Evolutionary conservation across 140 eudicot species (phyloP).

Genomic region (Oenanthe javanica): DNA sequence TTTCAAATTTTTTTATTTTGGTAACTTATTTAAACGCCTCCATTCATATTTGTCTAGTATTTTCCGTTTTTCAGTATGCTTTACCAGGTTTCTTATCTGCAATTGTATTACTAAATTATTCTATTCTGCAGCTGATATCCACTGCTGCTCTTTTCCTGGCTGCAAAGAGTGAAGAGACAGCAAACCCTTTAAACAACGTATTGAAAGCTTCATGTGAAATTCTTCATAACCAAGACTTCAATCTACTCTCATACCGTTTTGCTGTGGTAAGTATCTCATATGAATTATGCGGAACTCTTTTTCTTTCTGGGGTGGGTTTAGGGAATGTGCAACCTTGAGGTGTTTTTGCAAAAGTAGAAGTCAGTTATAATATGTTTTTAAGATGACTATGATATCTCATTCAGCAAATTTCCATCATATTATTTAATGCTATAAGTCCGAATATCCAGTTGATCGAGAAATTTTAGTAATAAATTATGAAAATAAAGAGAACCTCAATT

Average conservation of each 20-base stretch:
- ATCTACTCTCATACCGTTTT: slow-evolving; percentile 44
- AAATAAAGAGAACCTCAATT: neutral
- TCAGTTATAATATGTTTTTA: neutral
- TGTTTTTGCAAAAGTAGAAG: neutral
- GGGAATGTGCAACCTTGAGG: neutral
- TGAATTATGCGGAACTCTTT: neutral
- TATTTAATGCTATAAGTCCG: no score
- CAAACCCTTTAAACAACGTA: slow-evolving; percentile 69
- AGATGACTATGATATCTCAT: neutral
- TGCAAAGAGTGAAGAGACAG: slow-evolving; percentile 95
- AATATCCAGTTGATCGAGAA: no score
- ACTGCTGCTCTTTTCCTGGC: slow-evolving; percentile 92
- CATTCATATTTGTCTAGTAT: neutral
- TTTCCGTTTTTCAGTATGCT: neutral
- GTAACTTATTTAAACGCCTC: neutral
- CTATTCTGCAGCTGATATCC: slow-evolving; percentile 66
- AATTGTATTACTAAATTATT: neutral
- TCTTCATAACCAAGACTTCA: slow-evolving; percentile 64
- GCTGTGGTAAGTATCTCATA: slow-evolving; percentile 54
- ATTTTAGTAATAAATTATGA: neutral
- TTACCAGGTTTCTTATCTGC: neutral
- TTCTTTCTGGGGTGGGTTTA: neutral
- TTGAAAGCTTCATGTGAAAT: slow-evolving; percentile 70
- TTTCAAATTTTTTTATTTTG: neutral
- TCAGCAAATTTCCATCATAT: neutral